phyloP scores from a whole-genome alignment of 176 grass and related monocot genomes.

The Carex littledalei region DNA sequence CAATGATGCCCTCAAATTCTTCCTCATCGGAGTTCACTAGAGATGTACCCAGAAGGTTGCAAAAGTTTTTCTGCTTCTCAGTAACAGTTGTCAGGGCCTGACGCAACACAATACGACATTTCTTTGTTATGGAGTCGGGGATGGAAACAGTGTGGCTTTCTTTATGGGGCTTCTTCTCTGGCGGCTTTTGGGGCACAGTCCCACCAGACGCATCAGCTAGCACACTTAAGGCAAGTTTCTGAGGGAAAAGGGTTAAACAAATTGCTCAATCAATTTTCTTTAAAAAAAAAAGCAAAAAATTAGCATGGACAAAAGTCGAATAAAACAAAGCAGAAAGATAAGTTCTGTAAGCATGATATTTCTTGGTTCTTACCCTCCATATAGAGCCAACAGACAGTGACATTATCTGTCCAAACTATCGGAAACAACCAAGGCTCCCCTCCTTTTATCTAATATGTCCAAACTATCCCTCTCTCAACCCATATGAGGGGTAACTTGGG shows the following conservation, averaged over 20 bases:
- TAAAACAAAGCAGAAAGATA: not conserved
- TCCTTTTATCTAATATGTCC: not conserved
- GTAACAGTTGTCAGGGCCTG: slow-evolving; percentile 44
- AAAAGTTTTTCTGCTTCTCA: slow-evolving; percentile 81
- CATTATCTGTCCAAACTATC: not conserved
- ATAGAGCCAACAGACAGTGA: not conserved
- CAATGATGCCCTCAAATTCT: slow-evolving; percentile 94
- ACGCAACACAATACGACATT: slow-evolving; percentile 68
- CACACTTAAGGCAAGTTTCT: slow-evolving; percentile 92
- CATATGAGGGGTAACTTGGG: not conserved
- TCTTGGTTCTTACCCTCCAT: too few relatives aligned
- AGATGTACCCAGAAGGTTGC: slow-evolving; percentile 90
- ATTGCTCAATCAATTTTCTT: not conserved
- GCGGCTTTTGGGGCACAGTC: slow-evolving; percentile 29
- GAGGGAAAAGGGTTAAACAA: slow-evolving; percentile 20
- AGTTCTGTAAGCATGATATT: not conserved
- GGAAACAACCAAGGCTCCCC: not conserved
- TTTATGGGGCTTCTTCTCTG: slow-evolving; percentile 24
- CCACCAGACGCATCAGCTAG: slow-evolving; percentile 57
- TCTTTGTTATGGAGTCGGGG: slow-evolving; percentile 74
- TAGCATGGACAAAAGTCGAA: not conserved
- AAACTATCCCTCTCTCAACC: not conserved
- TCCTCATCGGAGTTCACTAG: slow-evolving; percentile 75
- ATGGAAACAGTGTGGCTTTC: slow-evolving; percentile 57
- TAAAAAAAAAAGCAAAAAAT: not conserved